Evolutionary conservation across 2,329 filamentous ascomycete species (phyloP).

Genomic region (Hypoxylon sp.): DNA sequence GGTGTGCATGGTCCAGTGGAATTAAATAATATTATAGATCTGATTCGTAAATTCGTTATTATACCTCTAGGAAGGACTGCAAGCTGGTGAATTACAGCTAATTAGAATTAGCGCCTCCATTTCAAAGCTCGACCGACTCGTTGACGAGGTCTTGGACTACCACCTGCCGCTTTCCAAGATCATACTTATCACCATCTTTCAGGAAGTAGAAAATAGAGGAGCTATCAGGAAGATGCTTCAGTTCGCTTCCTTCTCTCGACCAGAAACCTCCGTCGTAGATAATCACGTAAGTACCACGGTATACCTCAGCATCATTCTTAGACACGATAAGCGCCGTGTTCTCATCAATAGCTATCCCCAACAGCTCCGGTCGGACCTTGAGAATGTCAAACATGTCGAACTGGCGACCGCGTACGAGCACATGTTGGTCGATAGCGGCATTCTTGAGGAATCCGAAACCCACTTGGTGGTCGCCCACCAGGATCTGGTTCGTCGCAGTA

Average conservation of each 20-base stretch:
- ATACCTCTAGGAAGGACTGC: background rate
- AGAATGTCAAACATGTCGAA: slow-evolving; percentile 57
- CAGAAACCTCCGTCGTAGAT: slow-evolving; percentile 55
- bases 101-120: background rate
- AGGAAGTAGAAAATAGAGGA: slow-evolving; percentile 52
- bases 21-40: background rate
- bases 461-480: slow-evolving; percentile 54
- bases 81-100: background rate
- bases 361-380: slow-evolving; percentile 51
- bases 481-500: slow-evolving; percentile 52
- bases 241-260: slow-evolving; percentile 52
- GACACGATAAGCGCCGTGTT: slow-evolving; percentile 54
- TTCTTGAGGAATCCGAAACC: slow-evolving; percentile 53
- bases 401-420: slow-evolving; percentile 52
- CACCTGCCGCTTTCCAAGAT: slow-evolving; percentile 51
- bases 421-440: slow-evolving; percentile 55
- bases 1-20: background rate
- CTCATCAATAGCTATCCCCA: slow-evolving; percentile 55
- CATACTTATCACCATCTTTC: slow-evolving; percentile 51
- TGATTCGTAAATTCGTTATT: background rate
- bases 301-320: slow-evolving; percentile 50
- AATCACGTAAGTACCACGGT: slow-evolving; percentile 53
- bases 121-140: background rate
- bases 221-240: slow-evolving; percentile 50
- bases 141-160: slow-evolving; percentile 32